These are phyloP conservation scores for Bothriochloa decipiens DNA, from an alignment of 176 grass and related monocot genomes.

Conservation along the genomic window DNA sequence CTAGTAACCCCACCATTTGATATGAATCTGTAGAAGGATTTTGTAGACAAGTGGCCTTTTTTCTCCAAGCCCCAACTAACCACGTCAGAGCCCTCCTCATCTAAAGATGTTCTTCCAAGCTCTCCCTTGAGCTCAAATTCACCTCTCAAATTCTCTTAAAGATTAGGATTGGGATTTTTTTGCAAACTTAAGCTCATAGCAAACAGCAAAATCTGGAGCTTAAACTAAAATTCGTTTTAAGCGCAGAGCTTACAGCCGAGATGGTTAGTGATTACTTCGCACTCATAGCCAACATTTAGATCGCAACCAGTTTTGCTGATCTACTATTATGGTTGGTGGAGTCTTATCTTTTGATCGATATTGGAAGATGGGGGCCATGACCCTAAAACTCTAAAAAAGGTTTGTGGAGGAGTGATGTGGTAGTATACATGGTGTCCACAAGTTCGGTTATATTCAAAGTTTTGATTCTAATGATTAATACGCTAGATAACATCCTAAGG, in stretches of 20 bases:
- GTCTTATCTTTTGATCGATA: background rate
- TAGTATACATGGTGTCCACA: background rate
- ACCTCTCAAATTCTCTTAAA: too few relatives aligned
- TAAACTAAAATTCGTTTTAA: background rate
- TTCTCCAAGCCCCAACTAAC: too few relatives aligned
- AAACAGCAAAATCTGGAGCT: background rate
- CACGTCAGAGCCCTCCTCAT: too few relatives aligned
- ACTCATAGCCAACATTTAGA: background rate
- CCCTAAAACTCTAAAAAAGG: background rate
- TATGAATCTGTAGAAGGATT: too few relatives aligned
- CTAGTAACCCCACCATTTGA: too few relatives aligned
- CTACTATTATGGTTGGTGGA: conserved; percentile 15
- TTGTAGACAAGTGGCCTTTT: too few relatives aligned
- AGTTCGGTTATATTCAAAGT: background rate
- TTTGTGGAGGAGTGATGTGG: background rate
- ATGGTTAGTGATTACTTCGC: background rate
- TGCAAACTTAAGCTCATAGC: background rate
- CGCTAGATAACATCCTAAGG: background rate
- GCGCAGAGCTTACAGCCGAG: background rate
- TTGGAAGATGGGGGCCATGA: background rate
- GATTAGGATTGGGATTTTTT: too few relatives aligned
- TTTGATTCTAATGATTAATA: conserved; percentile 24
- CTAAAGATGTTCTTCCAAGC: too few relatives aligned
- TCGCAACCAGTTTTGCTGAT: background rate
- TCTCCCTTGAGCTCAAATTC: too few relatives aligned